Evolutionary conservation across 1,284 basidiomycete species (phyloP).

Genomic region (Phylloporus gajari): DNA sequence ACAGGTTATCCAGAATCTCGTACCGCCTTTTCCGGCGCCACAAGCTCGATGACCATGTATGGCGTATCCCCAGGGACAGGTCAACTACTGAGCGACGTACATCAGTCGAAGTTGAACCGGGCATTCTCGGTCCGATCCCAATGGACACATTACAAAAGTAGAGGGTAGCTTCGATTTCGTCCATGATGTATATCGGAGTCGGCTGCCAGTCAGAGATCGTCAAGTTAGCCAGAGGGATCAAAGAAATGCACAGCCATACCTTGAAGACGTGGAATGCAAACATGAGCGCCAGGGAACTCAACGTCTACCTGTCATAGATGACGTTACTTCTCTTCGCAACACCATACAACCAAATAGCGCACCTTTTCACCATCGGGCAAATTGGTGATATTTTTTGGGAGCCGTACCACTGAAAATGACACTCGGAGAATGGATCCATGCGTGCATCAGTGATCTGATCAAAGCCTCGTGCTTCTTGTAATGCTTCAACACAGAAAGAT

Average conservation of each 20-base stretch:
- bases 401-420: slow-evolving; percentile 99
- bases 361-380: slow-evolving; percentile 97
- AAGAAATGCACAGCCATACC: slow-evolving; percentile 45
- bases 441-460: slow-evolving; percentile 82
- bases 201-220: too few relatives aligned
- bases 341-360: background rate
- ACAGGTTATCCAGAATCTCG: too few relatives aligned
- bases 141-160: slow-evolving; percentile 99
- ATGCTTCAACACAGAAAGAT: slow-evolving; percentile 89
- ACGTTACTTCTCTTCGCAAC: background rate
- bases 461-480: slow-evolving; percentile 93
- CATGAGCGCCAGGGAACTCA: slow-evolving; percentile 94
- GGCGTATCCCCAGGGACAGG: too few relatives aligned
- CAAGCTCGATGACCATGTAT: too few relatives aligned
- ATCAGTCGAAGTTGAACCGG: too few relatives aligned
- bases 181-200: slow-evolving; percentile 40
- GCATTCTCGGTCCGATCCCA: slow-evolving; percentile 56
- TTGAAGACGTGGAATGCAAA: slow-evolving; percentile 96
- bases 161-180: slow-evolving; percentile 96
- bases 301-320: slow-evolving; percentile 65
- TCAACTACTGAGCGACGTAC: too few relatives aligned
- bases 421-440: slow-evolving; percentile 98
- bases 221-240: background rate
- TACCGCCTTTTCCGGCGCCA: too few relatives aligned
- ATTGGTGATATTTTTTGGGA: slow-evolving; percentile 98